Percentiles rank a stretch among this genome's conserved stretches.
phyloP scores from a whole-genome alignment of 164 flowering plant genomes.

The Euptelea pleiosperma region DNA sequence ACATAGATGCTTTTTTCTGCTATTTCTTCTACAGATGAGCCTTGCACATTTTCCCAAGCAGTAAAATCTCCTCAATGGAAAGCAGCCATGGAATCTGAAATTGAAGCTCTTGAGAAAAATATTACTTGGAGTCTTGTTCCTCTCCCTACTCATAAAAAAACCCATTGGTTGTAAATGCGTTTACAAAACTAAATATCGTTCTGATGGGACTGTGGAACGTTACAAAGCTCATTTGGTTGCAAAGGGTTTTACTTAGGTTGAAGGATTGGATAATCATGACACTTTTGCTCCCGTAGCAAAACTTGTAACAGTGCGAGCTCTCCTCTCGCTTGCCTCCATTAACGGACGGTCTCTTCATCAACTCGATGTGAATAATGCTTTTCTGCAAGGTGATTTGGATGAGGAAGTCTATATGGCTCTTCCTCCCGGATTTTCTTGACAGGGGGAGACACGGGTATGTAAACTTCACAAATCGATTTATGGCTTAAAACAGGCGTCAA shows the following conservation, averaged over 20 bases:
- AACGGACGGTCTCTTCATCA: not conserved
- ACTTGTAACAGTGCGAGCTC: too few species aligned
- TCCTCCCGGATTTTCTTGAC: not conserved
- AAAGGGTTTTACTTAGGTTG: too few species aligned
- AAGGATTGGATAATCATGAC: too few species aligned
- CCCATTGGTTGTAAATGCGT: too few species aligned
- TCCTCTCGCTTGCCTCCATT: not conserved
- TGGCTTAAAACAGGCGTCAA: not conserved
- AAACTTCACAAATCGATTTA: not conserved
- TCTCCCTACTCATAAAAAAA: too few species aligned
- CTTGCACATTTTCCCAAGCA: not conserved
- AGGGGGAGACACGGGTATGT: not conserved
- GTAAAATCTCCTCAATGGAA: not conserved
- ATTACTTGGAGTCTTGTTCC: not conserved
- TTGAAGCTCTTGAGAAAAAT: not conserved
- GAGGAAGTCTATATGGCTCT: too few species aligned
- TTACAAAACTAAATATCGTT: too few species aligned
- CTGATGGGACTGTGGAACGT: too few species aligned
- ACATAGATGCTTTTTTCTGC: not conserved
- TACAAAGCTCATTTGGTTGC: too few species aligned
- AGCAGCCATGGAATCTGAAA: not conserved
- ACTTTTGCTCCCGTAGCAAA: too few species aligned
- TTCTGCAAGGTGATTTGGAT: too few species aligned
- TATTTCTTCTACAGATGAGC: not conserved
- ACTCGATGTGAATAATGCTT: not conserved